Percentiles rank a stretch among this genome's conserved stretches.
phyloP scores from a whole-genome alignment of 2,329 filamentous ascomycete species.

The Microsporum ferrugineum region DNA sequence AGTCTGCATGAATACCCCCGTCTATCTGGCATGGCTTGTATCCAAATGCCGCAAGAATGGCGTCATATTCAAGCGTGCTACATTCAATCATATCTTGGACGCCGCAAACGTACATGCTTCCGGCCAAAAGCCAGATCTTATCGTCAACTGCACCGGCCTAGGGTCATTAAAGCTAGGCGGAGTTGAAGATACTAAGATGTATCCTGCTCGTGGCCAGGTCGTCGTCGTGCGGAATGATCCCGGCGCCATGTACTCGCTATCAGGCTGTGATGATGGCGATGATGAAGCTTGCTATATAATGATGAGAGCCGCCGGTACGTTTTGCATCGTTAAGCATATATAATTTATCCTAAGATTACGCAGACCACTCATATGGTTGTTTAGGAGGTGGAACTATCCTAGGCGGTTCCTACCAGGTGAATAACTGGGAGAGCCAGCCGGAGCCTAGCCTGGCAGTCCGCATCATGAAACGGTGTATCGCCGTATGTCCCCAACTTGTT shows the following conservation, averaged over 20 bases:
- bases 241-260: constrained; percentile 56
- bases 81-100: constrained; percentile 60
- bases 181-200: constrained; percentile 61
- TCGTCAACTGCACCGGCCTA: constrained; percentile 80
- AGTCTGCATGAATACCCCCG: constrained; percentile 78
- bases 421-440: constrained; percentile 66
- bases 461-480: constrained; percentile 61
- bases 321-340: neutral
- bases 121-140: constrained; percentile 49
- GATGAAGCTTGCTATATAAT: constrained; percentile 72
- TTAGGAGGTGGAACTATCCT: constrained; percentile 68
- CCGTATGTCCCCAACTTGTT: constrained; percentile 28
- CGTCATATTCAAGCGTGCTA: constrained; percentile 53
- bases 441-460: constrained; percentile 68
- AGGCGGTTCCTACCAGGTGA: constrained; percentile 72
- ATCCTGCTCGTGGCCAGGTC: constrained; percentile 70
- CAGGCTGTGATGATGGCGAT: constrained; percentile 60
- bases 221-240: constrained; percentile 73
- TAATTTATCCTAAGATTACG: neutral
- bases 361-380: neutral
- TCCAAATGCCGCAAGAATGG: constrained; percentile 67
- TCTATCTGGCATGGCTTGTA: constrained; percentile 79
- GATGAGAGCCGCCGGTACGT: constrained; percentile 51
- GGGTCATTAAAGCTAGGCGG: constrained; percentile 65
- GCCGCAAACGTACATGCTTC: constrained; percentile 51